Conservation (phyloP, 768 basidiomycete genomes). For the Serendipita vermifera region DNA sequence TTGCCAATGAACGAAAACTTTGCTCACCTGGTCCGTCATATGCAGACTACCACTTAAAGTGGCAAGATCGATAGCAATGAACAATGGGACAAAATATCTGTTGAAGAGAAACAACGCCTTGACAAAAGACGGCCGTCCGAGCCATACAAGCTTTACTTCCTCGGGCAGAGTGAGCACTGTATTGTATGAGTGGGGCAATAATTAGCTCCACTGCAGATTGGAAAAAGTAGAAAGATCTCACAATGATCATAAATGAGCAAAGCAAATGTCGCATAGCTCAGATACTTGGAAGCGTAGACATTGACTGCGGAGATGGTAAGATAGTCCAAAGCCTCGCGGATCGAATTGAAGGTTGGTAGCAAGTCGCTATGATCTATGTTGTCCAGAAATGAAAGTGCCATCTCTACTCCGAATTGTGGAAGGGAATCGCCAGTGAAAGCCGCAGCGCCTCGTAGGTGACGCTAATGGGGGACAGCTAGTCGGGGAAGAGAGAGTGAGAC, state of each 20-base stretch:
- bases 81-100: not conserved
- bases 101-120: slow-evolving; percentile 7
- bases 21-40: not conserved
- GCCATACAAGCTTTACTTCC: not conserved
- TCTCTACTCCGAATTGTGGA: not conserved
- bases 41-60: not conserved
- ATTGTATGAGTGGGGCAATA: not conserved
- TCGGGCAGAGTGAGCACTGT: slow-evolving; percentile 3
- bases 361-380: not conserved
- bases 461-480: not conserved
- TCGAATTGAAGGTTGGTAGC: not conserved
- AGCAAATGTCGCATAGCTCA: not conserved
- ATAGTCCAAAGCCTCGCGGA: not conserved
- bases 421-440: not conserved
- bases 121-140: not conserved
- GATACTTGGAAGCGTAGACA: not conserved
- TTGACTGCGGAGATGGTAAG: not conserved
- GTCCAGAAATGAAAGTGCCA: not conserved
- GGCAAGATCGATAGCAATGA: slow-evolving; percentile 6
- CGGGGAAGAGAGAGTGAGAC: not conserved
- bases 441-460: not conserved
- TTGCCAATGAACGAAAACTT: too few species aligned
- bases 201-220: not conserved
- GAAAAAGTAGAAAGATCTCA: not conserved
- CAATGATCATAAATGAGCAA: slow-evolving; percentile 5